Evolutionary conservation across 345 rosid genomes (phyloP), one percentile per base, ranked within the genome.

Genomic region (Citrus medica): DNA sequence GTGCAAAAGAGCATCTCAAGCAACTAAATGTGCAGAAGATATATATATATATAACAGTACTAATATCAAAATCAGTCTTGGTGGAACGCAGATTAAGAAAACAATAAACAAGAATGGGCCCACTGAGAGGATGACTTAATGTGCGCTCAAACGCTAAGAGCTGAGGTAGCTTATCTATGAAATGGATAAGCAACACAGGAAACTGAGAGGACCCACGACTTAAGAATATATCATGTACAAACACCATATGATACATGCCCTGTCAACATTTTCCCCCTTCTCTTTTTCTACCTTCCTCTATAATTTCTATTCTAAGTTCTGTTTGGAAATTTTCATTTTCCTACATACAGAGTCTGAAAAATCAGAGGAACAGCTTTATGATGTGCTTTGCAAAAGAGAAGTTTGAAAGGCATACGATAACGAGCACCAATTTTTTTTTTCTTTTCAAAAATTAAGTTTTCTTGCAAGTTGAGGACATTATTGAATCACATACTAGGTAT

Each of bases 151-250:
- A 59, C 13, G 24, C 59, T 48, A 59, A n/a, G 48, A 14, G 27
- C 27, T 56, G 53, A 28, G 32, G 9, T 22, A 17, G 51, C 72
- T 55, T 53, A 63, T 30, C 79, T 12, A 60, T 60, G 22, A 53
- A 69, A 35, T 4, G 46, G 40, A 63, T 51, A 62, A 37, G 67
- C 16, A 42, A 60, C 60, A 46, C 2, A 53, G 22, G 16, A 22
- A 67, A 17, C 16, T 28, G 19, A 17, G 51, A 12, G 71, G 72
- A 28, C 77, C 72, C 74, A 61, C 63, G 40, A 65, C 69, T 75
- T 75, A 13, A 67, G 33, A 67, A 27, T 42, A 51, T 22, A n/a
- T 33, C 35, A 28, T 42, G 58, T 40, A 61, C 58, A 27, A 62
- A 42, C 59, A 27, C 6, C 42, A 46, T 6, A 63, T 46, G 69